Evolutionary conservation across 257 asterid genomes (phyloP).

Genomic region (Solanum dulcamara): DNA sequence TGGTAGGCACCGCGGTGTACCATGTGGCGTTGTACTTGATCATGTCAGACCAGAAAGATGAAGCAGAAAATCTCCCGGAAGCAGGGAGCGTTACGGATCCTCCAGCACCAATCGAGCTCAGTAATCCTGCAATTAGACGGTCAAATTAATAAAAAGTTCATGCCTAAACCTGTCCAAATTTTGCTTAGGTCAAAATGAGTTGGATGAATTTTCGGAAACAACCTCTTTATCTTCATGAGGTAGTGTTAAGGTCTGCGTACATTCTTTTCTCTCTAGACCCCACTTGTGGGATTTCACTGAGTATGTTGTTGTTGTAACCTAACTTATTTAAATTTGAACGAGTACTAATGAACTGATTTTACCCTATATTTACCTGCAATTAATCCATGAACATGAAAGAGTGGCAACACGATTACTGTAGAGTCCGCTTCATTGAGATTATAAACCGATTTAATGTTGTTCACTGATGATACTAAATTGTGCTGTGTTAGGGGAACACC

Average conservation of each 20-base stretch:
- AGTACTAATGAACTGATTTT: not conserved
- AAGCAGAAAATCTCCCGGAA: conserved; percentile 86
- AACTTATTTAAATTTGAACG: too few relatives aligned
- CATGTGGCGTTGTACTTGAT: conserved; percentile 59
- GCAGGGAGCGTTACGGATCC: conserved; percentile 82
- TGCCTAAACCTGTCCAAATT: not conserved
- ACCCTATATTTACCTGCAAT: conserved; percentile 21
- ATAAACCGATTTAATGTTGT: conserved; percentile 65
- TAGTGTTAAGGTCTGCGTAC: too few relatives aligned
- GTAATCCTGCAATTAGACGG: conserved; percentile 17
- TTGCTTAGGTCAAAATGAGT: not conserved
- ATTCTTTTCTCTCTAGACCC: too few relatives aligned
- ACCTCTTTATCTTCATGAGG: too few relatives aligned
- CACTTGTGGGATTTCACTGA: too few relatives aligned
- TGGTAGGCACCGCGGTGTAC: conserved; percentile 96
- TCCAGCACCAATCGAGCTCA: conserved; percentile 83
- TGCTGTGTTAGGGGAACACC: conserved; percentile 88
- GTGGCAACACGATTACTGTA: conserved; percentile 77
- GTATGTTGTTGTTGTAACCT: too few relatives aligned
- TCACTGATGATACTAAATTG: conserved; percentile 61
- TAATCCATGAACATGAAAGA: conserved; percentile 94
- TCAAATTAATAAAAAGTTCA: not conserved
- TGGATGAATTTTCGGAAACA: not conserved
- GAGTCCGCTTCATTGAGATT: conserved; percentile 69
- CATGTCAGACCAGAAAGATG: conserved; percentile 92